Base-by-base conservation (phyloP, 306 rosid species). In the Potentilla sterilis region DNA sequence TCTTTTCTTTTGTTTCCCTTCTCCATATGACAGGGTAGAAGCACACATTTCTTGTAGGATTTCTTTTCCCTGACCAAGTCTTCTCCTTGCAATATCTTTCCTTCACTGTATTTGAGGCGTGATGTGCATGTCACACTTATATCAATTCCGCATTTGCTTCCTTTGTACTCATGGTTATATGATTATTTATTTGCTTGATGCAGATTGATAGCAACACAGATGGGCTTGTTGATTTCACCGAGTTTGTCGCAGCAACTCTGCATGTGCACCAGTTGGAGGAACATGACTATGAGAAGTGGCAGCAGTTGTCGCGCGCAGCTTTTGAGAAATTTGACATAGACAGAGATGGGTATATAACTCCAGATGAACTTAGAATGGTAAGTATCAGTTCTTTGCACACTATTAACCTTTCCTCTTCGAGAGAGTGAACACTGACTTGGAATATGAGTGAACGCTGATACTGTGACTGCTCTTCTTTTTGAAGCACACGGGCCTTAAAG, bases 141-240 rank as follows among this genome's bases (percentile, higher is more conserved):
- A 55, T 64, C 74, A 32, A 22, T 76, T 76, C 70, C 37, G 48
- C 72, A 67, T 15, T n/a, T 35, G 72, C 51, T 75, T 78, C 66
- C 52, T 41, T 6, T 57, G 40, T 75, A 68, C 78, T 44, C 54
- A 61, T 67, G 7, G 1, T 54, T 15, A 69, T 14, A 19, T 42
- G 15, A 35, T 48, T 77, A 65, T 57, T 47, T 32, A 22, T 43
- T 73, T 69, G 76, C 62, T 81, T 42, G 64, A 21, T 79, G 85
- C 89, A 96, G 99, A 96, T 96, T 28, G 99, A 96, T 78, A 77
- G 90, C 88, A 96, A 96, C 81, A 96, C 99, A 32, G 99, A 96
- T 63, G 99, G 99, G 66, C 91, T 96, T 76, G 98, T 96, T 75
- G 99, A 96, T 86, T 96, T 92, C 84, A 67, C 92, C 0, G 99